Evolutionary conservation across 2,329 filamentous ascomycete species (phyloP), one percentile per base, ranked within the genome.

Genomic region (Fonsecaea pugnacius): DNA sequence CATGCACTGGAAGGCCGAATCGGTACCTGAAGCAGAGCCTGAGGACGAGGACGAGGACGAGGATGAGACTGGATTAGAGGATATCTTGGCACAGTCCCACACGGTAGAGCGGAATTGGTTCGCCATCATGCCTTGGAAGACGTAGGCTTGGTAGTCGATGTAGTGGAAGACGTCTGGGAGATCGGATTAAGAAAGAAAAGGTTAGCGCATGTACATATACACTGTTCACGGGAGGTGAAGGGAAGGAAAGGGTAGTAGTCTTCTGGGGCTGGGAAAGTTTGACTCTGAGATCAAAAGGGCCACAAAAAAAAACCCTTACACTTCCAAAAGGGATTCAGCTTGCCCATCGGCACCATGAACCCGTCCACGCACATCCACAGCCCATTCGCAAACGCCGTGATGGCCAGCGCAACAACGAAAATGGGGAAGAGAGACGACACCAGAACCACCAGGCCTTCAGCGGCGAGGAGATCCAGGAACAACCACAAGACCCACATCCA

Each of bases 91-190:
- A 73, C 91, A 94, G 3, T 77, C 74, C 75, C 91, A 96, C 2
- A 79, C 83, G 14, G 90, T 81, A 18, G 84, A 69, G 1, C 80
- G 79, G 74, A 96, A 95, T 78, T 96, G 91, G 72, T 95, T 96
- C 59, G 94, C 87, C 91, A 96, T 95, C 91, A 96, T 95, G 14
- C 91, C 91, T 73, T 94, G 87, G 74, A 96, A 96, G 3, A 96
- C 91, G 71, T 93, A 96, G 48, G 83, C 81, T 78, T 82, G 57
- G 73, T 96, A 96, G 74, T 96, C 90, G 73, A 93, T 93, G 75
- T 93, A 96, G 74, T 93, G 89, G 71, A 95, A 95, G 5, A 90
- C 90, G 71, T 96, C 64, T 67, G 48, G 24, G n/a, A n/a, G 32
- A 16, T 14, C 14, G 10, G 5, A 43, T n/a, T 24, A 24, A 9